Conservation (phyloP, 805 yeast species). For the Kluyveromyces starmeri region DNA sequence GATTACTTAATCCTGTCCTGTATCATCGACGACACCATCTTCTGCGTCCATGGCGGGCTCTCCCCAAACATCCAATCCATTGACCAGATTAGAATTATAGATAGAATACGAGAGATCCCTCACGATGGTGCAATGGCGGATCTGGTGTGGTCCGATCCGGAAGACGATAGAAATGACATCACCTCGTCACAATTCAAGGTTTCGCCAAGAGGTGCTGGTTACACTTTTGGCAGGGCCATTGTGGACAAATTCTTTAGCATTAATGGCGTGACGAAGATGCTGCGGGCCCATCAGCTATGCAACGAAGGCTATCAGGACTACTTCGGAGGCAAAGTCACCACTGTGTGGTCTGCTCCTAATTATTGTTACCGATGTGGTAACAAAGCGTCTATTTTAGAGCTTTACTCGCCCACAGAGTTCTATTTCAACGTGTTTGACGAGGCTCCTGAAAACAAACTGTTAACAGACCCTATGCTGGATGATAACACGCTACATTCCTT, state of each 20-base stretch:
- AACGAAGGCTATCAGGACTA: conserved; percentile 92
- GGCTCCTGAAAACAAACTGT: conserved; percentile 76
- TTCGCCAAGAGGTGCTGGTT: conserved; percentile 96
- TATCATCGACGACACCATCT: conserved; percentile 79
- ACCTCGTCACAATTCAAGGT: conserved; percentile 59
- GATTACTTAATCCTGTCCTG: conserved; percentile 86
- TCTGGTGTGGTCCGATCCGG: conserved; percentile 97
- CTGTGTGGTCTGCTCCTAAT: conserved; percentile 99
- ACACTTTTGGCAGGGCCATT: conserved; percentile 86
- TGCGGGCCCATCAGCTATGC: conserved; percentile 93
- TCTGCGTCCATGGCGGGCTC: conserved; percentile 95
- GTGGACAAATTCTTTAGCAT: conserved; percentile 76
- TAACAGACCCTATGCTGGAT: conserved; percentile 19
- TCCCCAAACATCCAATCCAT: conserved; percentile 92
- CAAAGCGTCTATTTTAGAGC: conserved; percentile 92
- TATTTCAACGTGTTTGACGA: conserved; percentile 92
- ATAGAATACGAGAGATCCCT: conserved; percentile 89
- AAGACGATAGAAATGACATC: conserved; percentile 60
- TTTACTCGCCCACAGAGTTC: conserved; percentile 56
- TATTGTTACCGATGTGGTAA: conserved; percentile 97
- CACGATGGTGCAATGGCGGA: conserved; percentile 99
- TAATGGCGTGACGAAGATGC: conserved; percentile 70
- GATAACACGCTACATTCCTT: conserved; percentile 14
- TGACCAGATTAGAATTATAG: conserved; percentile 85
- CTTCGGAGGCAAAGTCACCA: conserved; percentile 83